Evolutionary conservation across 257 asterid species (phyloP), one percentile per base, ranked within the genome.

Genomic region (Avicennia marina): DNA sequence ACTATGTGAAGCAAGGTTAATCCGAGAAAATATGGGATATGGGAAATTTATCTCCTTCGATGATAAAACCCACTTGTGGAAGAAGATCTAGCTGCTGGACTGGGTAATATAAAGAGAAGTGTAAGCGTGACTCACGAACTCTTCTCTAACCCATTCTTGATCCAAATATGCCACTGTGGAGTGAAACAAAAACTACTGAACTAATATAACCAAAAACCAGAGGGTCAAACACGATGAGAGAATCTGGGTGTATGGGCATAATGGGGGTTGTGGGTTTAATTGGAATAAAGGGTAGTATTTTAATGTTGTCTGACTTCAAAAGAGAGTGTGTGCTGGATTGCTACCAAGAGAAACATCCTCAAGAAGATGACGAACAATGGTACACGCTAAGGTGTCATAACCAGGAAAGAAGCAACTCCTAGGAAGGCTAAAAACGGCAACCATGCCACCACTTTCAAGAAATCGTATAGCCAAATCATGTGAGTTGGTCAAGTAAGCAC

Each of bases 81-180:
- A 86, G 90, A 93, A 89, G 89, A 89, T 93, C 89, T 89, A 95
- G 40, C 94, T 91, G 46, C 95, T 93, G 70, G 98, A 93, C 66
- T 88, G 98, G n/a, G 89, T 78, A 66, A 93, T 93, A 71, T 93
- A 93, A 38, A 89, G 72, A 58, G 88, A 90, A 68, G 86, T 79
- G 74, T 93, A 93, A 48, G 84, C 71, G 68, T 86, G 89, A 11
- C 95, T 89, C 39, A 62, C 57, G 27, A 79, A 62, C 70, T 78
- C 89, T 45, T 76, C 85, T 21, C 39, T 74, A 49, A 60, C 5
- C 72, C 74, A 64, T 66, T 68, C 86, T 47, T 64, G 62, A 56
- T 61, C 63, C 43, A 77, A 90, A 88, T 86, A 88, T 68, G 75
- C 33, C 34, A n/a, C 45, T 48, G 4, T 1, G 8, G 8, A 36